Evolutionary conservation across 306 rosid genomes (phyloP).

Genomic region (Prunus mume): DNA sequence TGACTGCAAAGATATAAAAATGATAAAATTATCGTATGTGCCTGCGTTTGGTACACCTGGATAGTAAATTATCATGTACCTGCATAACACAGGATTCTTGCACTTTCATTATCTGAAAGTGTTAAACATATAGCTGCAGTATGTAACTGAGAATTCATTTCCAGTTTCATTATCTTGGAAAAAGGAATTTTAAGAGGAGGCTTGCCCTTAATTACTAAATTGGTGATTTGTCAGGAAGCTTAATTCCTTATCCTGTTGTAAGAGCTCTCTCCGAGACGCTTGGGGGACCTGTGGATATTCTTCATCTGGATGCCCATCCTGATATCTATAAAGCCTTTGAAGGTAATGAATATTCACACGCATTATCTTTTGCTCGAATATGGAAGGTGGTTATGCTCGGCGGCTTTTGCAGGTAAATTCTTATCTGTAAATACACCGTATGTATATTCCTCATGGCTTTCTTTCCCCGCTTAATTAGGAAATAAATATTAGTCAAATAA

Average conservation of each 20-base stretch:
- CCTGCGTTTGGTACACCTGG: background rate
- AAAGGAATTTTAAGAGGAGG: no score
- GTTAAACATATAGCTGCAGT: background rate
- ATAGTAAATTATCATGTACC: background rate
- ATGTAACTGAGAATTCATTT: background rate
- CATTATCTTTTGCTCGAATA: conserved; percentile 92
- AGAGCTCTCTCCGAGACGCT: conserved; percentile 90
- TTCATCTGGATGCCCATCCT: conserved; percentile 57
- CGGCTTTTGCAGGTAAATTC: conserved; percentile 83
- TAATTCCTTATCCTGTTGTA: no score
- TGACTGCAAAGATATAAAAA: conserved; percentile 81
- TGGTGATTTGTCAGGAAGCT: no score
- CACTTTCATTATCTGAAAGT: background rate
- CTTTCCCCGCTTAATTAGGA: background rate
- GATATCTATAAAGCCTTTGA: no score
- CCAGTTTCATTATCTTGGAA: background rate
- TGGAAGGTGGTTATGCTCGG: conserved; percentile 93
- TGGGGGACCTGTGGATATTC: conserved; percentile 88
- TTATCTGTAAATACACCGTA: background rate
- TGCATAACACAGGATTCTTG: conserved; percentile 1
- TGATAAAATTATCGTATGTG: conserved; percentile 2
- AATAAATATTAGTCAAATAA: background rate
- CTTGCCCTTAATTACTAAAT: no score
- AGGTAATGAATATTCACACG: conserved; percentile 79
- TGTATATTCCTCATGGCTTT: background rate